phyloP scores from a whole-genome alignment of 352 stramenopile genomes.

The Pythium folliculosum region DNA sequence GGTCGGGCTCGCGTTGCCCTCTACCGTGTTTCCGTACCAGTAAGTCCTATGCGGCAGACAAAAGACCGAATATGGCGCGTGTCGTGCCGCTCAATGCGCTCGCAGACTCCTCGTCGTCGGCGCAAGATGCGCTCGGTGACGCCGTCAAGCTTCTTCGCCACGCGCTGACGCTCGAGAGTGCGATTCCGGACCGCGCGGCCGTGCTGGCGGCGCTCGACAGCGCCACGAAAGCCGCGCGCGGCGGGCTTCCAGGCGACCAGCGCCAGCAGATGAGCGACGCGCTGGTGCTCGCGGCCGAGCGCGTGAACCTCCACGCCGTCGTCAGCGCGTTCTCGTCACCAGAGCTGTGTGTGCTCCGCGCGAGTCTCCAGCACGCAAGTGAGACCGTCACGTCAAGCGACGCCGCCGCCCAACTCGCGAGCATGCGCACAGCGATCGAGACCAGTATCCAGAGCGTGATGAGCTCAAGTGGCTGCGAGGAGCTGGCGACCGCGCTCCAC shows the following conservation, averaged over 20 bases:
- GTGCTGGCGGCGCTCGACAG: neutral
- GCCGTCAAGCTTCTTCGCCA: constrained; percentile 8
- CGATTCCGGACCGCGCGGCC: neutral
- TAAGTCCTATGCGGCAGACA: no score
- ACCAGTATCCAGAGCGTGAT: neutral
- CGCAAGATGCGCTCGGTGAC: neutral
- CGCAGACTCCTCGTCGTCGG: neutral
- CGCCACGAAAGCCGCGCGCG: neutral
- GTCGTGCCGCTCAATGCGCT: neutral
- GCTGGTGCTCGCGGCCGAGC: neutral
- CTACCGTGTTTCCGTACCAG: no score
- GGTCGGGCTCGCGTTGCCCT: no score
- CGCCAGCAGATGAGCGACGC: constrained; percentile 4
- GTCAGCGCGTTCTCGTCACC: neutral
- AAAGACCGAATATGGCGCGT: neutral
- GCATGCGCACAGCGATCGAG: neutral
- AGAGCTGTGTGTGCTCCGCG: constrained; percentile 7
- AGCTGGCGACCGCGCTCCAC: constrained; percentile 10
- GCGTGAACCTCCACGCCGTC: constrained; percentile 3
- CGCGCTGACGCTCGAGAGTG: neutral
- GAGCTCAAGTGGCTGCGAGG: neutral
- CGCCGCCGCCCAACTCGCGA: constrained; percentile 1
- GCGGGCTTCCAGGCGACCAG: neutral
- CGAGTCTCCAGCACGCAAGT: constrained; percentile 5
- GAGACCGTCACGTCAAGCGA: constrained; percentile 6